Percentiles rank a stretch among this genome's conserved stretches.
phyloP scores from a whole-genome alignment of 176 grass and related monocot genomes.

The Tillandsia fasciculata region DNA sequence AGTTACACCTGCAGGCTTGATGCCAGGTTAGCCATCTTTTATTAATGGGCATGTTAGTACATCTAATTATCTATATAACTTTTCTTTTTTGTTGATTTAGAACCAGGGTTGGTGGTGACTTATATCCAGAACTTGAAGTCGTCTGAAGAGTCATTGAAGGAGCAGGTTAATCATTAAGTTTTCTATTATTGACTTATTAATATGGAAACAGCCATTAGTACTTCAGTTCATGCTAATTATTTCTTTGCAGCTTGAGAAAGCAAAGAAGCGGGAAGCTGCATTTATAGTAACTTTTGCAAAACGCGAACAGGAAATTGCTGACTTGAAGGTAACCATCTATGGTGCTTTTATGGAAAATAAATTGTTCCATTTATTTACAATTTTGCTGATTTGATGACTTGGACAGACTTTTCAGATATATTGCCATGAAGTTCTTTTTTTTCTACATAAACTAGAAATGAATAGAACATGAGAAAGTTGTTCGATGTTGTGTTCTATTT shows the following conservation, averaged over 20 bases:
- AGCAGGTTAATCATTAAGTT: constrained; percentile 54
- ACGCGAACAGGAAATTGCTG: constrained; percentile 91
- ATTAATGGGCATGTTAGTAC: background rate
- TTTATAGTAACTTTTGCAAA: constrained; percentile 98
- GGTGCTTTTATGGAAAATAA: background rate
- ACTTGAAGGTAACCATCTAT: constrained; percentile 53
- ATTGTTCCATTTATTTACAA: constrained; percentile 4
- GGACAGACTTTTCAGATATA: background rate
- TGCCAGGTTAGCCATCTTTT: constrained; percentile 43
- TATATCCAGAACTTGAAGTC: constrained; percentile 86
- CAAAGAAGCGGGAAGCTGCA: constrained; percentile 97
- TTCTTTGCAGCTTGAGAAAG: constrained; percentile 79
- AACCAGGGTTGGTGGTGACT: constrained; percentile 65
- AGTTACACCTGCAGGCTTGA: constrained; percentile 46
- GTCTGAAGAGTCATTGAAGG: constrained; percentile 87
- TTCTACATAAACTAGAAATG: background rate
- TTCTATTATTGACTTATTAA: background rate
- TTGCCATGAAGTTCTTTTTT: background rate
- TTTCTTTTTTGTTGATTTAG: constrained; percentile 36
- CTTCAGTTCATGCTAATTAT: constrained; percentile 11
- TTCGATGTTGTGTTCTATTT: background rate
- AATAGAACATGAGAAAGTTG: background rate
- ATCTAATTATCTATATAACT: background rate
- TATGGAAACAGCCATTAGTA: constrained; percentile 1
- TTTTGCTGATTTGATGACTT: background rate